Percentiles rank a stretch among this genome's conserved stretches.
Evolutionary conservation across 306 rosid species (phyloP).

Genomic region (Sicyos baderoa): DNA sequence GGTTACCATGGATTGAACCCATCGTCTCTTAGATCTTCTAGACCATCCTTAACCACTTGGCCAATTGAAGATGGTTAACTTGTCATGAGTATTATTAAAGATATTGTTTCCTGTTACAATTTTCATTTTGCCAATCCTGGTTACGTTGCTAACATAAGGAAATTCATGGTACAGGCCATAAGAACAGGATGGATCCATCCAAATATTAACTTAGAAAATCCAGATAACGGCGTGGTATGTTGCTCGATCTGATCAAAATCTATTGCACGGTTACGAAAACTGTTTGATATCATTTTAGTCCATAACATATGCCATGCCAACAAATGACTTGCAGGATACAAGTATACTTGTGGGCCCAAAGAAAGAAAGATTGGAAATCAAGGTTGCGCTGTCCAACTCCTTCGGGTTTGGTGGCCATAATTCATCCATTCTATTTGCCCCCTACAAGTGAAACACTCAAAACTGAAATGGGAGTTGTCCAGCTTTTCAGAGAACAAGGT

Average conservation of each 20-base stretch:
- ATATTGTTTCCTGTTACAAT: not conserved
- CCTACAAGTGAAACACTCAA: conserved; percentile 41
- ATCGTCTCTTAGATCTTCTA: no score
- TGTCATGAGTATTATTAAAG: not conserved
- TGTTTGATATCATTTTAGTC: not conserved
- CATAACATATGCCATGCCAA: not conserved
- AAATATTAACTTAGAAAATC: conserved; percentile 77
- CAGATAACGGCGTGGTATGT: conserved; percentile 83
- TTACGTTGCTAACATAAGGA: conserved; percentile 14
- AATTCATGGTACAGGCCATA: conserved; percentile 56
- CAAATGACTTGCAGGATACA: conserved; percentile 41
- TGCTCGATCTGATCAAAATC: not conserved
- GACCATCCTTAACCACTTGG: no score
- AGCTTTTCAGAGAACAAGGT: not conserved
- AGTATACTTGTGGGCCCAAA: conserved; percentile 71
- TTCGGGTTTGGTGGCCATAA: conserved; percentile 98
- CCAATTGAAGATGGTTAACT: no score
- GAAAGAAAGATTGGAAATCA: conserved; percentile 78
- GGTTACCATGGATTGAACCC: no score
- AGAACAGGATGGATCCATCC: conserved; percentile 97
- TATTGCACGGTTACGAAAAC: conserved; percentile 1
- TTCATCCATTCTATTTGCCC: conserved; percentile 85
- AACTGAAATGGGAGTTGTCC: conserved; percentile 5
- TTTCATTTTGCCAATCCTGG: not conserved
- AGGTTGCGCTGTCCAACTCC: conserved; percentile 84